Percentiles rank a stretch among this genome's conserved stretches.
phyloP scores from a whole-genome alignment of 2,329 filamentous ascomycete species.

The Claviceps arundinis region DNA sequence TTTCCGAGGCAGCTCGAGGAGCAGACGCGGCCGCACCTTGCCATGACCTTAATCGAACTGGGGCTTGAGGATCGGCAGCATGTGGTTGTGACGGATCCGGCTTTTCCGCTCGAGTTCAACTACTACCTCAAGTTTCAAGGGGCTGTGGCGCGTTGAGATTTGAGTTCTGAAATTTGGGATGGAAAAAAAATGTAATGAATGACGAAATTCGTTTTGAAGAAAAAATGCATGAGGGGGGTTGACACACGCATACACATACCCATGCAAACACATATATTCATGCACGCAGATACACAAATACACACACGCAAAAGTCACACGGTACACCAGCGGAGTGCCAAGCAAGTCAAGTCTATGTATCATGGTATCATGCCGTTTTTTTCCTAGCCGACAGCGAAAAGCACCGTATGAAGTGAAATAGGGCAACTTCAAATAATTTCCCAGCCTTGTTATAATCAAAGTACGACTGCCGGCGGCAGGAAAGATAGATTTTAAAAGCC shows the following conservation, averaged over 20 bases:
- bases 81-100: slow-evolving; percentile 84
- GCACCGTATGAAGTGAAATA: not conserved
- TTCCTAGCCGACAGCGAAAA: slow-evolving; percentile 14
- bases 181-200: not conserved
- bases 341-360: slow-evolving; percentile 3
- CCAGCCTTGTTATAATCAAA: not conserved
- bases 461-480: too few species aligned
- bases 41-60: slow-evolving; percentile 63
- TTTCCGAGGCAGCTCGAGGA: slow-evolving; percentile 69
- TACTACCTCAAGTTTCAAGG: slow-evolving; percentile 37
- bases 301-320: not conserved
- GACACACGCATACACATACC: too few species aligned
- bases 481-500: too few species aligned
- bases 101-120: slow-evolving; percentile 60
- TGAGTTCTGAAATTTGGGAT: not conserved
- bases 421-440: slow-evolving; percentile 2
- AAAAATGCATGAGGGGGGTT: not conserved
- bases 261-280: too few species aligned
- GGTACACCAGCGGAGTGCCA: too few species aligned
- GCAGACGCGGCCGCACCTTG: slow-evolving; percentile 70
- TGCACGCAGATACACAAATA: not conserved
- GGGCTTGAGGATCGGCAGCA: slow-evolving; percentile 67
- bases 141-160: not conserved
- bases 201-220: not conserved
- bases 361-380: slow-evolving; percentile 21